These are phyloP conservation scores for Aristolochia californica DNA, from an alignment of 164 flowering plant genomes.

Conservation along the genomic window DNA sequence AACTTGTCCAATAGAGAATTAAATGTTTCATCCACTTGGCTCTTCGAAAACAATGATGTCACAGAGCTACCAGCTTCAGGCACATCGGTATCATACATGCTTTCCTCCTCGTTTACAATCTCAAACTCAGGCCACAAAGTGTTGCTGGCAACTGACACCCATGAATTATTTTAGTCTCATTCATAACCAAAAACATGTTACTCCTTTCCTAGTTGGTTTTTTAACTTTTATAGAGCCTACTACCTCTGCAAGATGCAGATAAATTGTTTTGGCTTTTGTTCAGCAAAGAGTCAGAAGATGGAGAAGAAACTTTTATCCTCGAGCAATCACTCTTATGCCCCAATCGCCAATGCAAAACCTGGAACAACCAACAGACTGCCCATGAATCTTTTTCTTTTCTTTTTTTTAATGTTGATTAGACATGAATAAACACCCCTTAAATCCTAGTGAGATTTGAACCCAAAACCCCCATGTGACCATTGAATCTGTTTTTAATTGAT, in stretches of 20 bases:
- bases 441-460: too few relatives aligned
- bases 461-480: too few relatives aligned
- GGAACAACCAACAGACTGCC: conserved; percentile 1
- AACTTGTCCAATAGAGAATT: conserved; percentile 30
- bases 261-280: conserved; percentile 9
- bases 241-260: neutral
- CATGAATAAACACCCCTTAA: too few relatives aligned
- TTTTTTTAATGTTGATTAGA: too few relatives aligned
- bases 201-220: neutral
- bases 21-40: conserved; percentile 27
- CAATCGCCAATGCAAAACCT: conserved; percentile 59
- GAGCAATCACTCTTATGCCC: conserved; percentile 58
- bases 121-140: conserved; percentile 73
- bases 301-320: conserved; percentile 18
- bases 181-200: neutral
- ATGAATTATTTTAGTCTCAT: neutral
- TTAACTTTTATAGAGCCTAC: neutral
- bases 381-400: too few relatives aligned
- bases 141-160: conserved; percentile 43
- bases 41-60: conserved; percentile 26
- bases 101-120: conserved; percentile 54
- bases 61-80: conserved; percentile 18
- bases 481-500: neutral
- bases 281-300: conserved; percentile 20
- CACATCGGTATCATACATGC: conserved; percentile 31